Base-by-base conservation (phyloP, 306 rosid species). In the Comarum palustre region DNA sequence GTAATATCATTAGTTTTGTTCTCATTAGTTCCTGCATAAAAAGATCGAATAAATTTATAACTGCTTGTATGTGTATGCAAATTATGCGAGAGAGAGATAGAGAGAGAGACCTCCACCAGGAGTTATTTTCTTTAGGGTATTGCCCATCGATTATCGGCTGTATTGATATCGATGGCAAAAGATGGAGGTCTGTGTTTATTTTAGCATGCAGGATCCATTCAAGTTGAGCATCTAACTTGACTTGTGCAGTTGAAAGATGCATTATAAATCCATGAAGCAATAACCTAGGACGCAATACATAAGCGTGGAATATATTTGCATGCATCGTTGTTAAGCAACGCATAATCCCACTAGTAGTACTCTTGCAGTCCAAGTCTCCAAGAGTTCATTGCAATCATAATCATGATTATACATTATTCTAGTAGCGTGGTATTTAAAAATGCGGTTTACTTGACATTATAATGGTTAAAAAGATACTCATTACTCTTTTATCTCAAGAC, bases 21-120 rank as follows among this genome's bases (percentile, higher is more conserved):
- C 58, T 83, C 77, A 43, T 86, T 89, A 36, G 14, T 46, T 48
- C 83, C 96, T 84, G 80, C 79, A 78, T 50, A 8, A 7, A 51
- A 51, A 3, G 25, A n/a, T 51, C 25, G 4, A 51, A 51, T n/a
- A n/a, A 4, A 16, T 5, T 48, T 47, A 48, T 5, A 1, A 1
- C 16, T 15, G 51, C 14, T 32, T 14, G 41, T 7, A 57, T 27
- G 12, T 48, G 5, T 32, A n/a, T n/a, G 32, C 0, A 22, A 1
- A 22, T 20, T 7, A n/a, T n/a, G n/a, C n/a, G n/a, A n/a, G 55
- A 48, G 54, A 48, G 22, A 48, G 52, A 57, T 68, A 75, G 68
- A 69, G 42, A 63, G 17, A 17, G 57, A 66, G 20, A 17, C 74
- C 57, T n/a, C 57, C 47, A 86, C 96, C 90, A n/a, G 89, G 47